phyloP scores from a whole-genome alignment of 2,329 filamentous ascomycete species.

The Beauveria scarabaeidicola region DNA sequence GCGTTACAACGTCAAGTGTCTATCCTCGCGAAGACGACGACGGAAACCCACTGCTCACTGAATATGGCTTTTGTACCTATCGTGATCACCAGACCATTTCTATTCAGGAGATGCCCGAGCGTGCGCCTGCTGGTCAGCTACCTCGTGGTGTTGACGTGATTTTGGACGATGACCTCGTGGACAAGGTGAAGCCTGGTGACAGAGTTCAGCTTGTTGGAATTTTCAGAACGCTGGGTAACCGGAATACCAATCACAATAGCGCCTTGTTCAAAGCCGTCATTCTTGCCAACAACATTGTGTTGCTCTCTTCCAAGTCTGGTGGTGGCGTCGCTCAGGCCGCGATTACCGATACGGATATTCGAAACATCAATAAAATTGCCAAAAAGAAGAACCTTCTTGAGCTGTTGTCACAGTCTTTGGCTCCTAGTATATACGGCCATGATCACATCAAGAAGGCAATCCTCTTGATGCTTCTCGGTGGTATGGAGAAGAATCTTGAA shows the following conservation, averaged over 20 bases:
- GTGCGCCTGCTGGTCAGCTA: conserved; percentile 89
- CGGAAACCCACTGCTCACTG: conserved; percentile 83
- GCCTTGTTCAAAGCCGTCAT: conserved; percentile 92
- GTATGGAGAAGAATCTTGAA: conserved; percentile 96
- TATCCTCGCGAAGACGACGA: conserved; percentile 92
- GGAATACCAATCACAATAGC: conserved; percentile 83
- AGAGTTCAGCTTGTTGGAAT: conserved; percentile 95
- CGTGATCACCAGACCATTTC: conserved; percentile 96
- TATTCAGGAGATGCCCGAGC: conserved; percentile 98
- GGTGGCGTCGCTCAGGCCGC: conserved; percentile 85
- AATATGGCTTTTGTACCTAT: conserved; percentile 94
- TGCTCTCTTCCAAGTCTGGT: conserved; percentile 91
- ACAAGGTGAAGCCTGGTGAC: conserved; percentile 90
- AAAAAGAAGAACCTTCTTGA: conserved; percentile 95
- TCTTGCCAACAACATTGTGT: conserved; percentile 87
- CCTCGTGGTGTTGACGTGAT: conserved; percentile 94
- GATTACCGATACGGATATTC: conserved; percentile 93
- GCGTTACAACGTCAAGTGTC: conserved; percentile 79
- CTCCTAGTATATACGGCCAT: conserved; percentile 93
- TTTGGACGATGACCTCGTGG: conserved; percentile 91
- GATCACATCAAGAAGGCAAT: conserved; percentile 98
- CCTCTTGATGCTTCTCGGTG: conserved; percentile 85
- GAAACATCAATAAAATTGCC: conserved; percentile 95
- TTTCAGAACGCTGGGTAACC: conserved; percentile 87
- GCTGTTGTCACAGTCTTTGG: conserved; percentile 84